Conservation (phyloP, 2,329 filamentous ascomycete species). For the Cladophialophora carrionii region DNA sequence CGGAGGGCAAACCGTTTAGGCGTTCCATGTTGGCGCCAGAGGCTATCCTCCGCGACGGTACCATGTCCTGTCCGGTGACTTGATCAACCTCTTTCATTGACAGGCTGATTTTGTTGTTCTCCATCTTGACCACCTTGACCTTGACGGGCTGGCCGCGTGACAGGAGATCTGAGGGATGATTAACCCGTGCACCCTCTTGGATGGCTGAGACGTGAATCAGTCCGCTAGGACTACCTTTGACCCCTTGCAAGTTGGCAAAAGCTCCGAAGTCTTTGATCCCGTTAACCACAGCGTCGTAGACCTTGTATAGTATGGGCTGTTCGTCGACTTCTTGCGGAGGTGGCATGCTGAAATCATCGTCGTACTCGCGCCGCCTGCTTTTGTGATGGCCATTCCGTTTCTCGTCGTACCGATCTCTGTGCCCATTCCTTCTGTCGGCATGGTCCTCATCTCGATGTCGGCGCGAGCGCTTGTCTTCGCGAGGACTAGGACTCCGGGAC, state of each 20-base stretch:
- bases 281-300: constrained; percentile 88
- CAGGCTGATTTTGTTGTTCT: constrained; percentile 78
- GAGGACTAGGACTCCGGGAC: constrained; percentile 59
- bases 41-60: constrained; percentile 74
- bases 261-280: constrained; percentile 94
- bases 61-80: constrained; percentile 78
- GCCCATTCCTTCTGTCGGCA: constrained; percentile 40
- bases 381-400: constrained; percentile 44
- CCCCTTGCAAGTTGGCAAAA: constrained; percentile 88
- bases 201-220: constrained; percentile 93
- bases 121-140: constrained; percentile 87
- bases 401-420: constrained; percentile 32
- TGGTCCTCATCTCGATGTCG: constrained; percentile 54
- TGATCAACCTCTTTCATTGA: constrained; percentile 99
- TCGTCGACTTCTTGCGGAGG: constrained; percentile 80
- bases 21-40: constrained; percentile 90
- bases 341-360: constrained; percentile 65
- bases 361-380: constrained; percentile 49
- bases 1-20: constrained; percentile 65
- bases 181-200: constrained; percentile 79
- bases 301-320: constrained; percentile 75
- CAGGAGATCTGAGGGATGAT: constrained; percentile 87
- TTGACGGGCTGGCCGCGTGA: constrained; percentile 80
- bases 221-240: constrained; percentile 86
- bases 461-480: constrained; percentile 43